These are phyloP conservation scores for Vaccinium myrtillus DNA, from an alignment of 148 eudicot genomes.

Conservation along the genomic window DNA sequence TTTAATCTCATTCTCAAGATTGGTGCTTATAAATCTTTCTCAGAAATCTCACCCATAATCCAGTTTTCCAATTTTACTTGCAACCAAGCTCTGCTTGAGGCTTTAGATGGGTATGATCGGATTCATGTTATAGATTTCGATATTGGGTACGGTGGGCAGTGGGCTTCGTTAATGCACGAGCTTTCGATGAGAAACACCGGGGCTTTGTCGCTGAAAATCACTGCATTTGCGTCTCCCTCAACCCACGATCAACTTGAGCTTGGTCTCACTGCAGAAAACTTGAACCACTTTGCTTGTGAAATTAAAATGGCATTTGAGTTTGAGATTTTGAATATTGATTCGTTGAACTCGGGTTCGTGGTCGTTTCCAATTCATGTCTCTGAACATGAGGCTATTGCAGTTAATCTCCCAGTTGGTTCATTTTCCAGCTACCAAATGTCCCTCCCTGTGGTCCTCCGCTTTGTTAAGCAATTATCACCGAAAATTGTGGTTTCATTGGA, in stretches of 20 bases:
- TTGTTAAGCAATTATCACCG: slow-evolving; percentile 66
- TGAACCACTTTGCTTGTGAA: slow-evolving; percentile 74
- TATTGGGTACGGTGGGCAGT: slow-evolving; percentile 87
- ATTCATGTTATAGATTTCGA: slow-evolving; percentile 83
- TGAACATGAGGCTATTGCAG: slow-evolving; percentile 74
- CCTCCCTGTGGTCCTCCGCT: slow-evolving; percentile 55
- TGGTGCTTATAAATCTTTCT: slow-evolving; percentile 79
- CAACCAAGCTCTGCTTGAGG: slow-evolving; percentile 84
- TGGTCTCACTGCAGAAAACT: slow-evolving; percentile 63
- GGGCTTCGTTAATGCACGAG: slow-evolving; percentile 96
- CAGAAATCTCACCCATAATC: slow-evolving; percentile 79
- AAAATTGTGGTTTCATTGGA: slow-evolving; percentile 76
- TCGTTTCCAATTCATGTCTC: slow-evolving; percentile 46
- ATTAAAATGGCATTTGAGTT: slow-evolving; percentile 68
- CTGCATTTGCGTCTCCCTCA: slow-evolving; percentile 61
- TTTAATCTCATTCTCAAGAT: slow-evolving; percentile 73
- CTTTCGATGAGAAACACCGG: slow-evolving; percentile 64
- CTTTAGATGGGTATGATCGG: slow-evolving; percentile 56
- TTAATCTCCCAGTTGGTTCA: slow-evolving; percentile 66
- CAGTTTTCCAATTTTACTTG: slow-evolving; percentile 85
- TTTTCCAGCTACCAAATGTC: slow-evolving; percentile 46
- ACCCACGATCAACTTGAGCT: slow-evolving; percentile 66
- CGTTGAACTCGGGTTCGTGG: slow-evolving; percentile 46
- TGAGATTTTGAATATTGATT: slow-evolving; percentile 63
- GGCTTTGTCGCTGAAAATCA: slow-evolving; percentile 60